Evolutionary conservation across 106 monocot species (phyloP).

Genomic region (Allium cepa): DNA sequence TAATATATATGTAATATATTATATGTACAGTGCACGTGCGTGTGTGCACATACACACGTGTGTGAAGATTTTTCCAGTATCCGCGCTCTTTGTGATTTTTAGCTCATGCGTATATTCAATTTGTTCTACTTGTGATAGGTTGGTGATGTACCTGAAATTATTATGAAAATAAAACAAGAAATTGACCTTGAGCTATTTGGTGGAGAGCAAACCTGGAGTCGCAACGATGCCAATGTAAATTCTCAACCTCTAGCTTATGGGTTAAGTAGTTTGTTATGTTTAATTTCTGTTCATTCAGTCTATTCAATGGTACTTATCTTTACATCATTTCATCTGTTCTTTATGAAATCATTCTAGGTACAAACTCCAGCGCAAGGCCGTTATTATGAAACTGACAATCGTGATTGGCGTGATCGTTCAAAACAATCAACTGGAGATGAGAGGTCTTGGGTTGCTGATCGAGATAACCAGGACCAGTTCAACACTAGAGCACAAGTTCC

Average conservation of each 20-base stretch:
- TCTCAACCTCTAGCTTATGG: neutral
- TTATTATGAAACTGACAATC: constrained; percentile 59
- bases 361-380: constrained; percentile 44
- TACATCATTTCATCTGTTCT: neutral
- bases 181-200: constrained; percentile 57
- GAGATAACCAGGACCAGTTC: constrained; percentile 29
- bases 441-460: constrained; percentile 59
- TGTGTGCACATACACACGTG: too few species aligned
- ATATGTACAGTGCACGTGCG: too few species aligned
- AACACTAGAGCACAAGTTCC: constrained; percentile 22
- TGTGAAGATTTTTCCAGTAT: too few species aligned
- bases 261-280: neutral
- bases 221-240: constrained; percentile 57
- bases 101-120: neutral
- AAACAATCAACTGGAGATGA: constrained; percentile 45
- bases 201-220: constrained; percentile 73
- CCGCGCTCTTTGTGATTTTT: too few species aligned
- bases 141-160: constrained; percentile 43
- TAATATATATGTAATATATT: too few species aligned
- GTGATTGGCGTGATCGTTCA: constrained; percentile 69
- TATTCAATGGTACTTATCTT: neutral
- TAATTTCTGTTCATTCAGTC: neutral
- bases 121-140: constrained; percentile 25
- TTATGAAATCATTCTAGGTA: constrained; percentile 7
- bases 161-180: constrained; percentile 67